Evolutionary conservation across 2,329 filamentous ascomycete genomes (phyloP).

Genomic region (Diaporthe helianthi): DNA sequence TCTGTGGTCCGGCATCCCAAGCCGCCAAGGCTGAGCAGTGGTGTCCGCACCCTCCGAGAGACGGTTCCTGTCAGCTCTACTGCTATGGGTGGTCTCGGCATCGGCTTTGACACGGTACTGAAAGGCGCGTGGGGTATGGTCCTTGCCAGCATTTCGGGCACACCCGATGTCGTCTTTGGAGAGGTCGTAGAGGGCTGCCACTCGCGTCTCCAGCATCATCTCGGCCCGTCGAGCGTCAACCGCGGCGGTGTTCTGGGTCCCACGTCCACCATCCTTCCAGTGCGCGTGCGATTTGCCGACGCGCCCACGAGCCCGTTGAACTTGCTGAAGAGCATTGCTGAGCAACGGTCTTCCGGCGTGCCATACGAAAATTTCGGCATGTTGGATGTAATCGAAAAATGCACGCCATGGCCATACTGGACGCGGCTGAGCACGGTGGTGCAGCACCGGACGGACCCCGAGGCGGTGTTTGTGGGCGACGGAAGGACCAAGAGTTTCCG

Average conservation of each 20-base stretch:
- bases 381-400: conserved; percentile 58
- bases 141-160: conserved; percentile 56
- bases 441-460: conserved; percentile 55
- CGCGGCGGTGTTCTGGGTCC: conserved; percentile 58
- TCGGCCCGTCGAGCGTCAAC: conserved; percentile 57
- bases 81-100: conserved; percentile 47
- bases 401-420: conserved; percentile 61
- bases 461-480: conserved; percentile 41
- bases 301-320: conserved; percentile 54
- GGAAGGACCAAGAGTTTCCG: conserved; percentile 49
- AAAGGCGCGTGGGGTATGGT: conserved; percentile 66
- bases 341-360: conserved; percentile 55
- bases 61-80: conserved; percentile 51
- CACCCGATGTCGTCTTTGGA: conserved; percentile 62
- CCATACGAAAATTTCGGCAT: conserved; percentile 60
- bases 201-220: conserved; percentile 43
- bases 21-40: conserved; percentile 48
- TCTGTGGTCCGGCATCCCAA: conserved; percentile 51
- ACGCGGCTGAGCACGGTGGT: conserved; percentile 62
- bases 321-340: conserved; percentile 56
- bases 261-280: conserved; percentile 54
- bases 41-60: conserved; percentile 49
- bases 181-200: conserved; percentile 59
- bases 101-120: conserved; percentile 59
- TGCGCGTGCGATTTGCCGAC: conserved; percentile 55